A percentile compares a stretch with the other conserved stretches of the same genome.
phyloP scores from a whole-genome alignment of 768 basidiomycete genomes.

The Tricholoma sp. region DNA sequence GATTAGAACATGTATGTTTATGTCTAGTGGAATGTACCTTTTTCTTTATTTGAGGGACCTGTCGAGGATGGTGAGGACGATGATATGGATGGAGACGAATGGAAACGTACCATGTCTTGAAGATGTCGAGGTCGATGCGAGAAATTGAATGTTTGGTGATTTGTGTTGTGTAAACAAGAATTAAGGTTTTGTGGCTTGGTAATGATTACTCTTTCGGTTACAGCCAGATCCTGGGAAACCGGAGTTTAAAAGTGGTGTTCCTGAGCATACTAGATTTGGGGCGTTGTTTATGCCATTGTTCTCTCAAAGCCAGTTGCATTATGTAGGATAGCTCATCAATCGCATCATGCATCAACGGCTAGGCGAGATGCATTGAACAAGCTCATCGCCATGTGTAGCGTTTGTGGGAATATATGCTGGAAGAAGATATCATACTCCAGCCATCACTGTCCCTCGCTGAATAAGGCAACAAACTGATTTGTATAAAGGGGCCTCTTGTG shows the following conservation, averaged over 20 bases:
- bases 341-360: too few species aligned
- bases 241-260: too few species aligned
- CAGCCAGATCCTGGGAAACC: neutral
- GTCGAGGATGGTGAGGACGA: constrained; percentile 7
- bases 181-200: constrained; percentile 57
- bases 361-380: too few species aligned
- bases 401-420: too few species aligned
- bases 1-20: neutral
- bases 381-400: too few species aligned
- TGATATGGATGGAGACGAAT: constrained; percentile 4
- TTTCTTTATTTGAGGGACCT: constrained; percentile 54
- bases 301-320: too few species aligned
- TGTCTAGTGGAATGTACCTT: constrained; percentile 35
- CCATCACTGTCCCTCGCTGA: too few species aligned
- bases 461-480: neutral
- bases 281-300: neutral
- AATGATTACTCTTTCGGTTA: neutral
- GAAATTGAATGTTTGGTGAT: constrained; percentile 31
- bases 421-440: too few species aligned
- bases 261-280: neutral
- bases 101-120: constrained; percentile 62
- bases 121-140: constrained; percentile 52
- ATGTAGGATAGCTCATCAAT: too few species aligned
- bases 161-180: constrained; percentile 37
- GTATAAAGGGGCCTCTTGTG: neutral